These are phyloP conservation scores for Dacryopinax primogenitus DNA, from an alignment of 768 basidiomycete genomes.

Conservation along the genomic window DNA sequence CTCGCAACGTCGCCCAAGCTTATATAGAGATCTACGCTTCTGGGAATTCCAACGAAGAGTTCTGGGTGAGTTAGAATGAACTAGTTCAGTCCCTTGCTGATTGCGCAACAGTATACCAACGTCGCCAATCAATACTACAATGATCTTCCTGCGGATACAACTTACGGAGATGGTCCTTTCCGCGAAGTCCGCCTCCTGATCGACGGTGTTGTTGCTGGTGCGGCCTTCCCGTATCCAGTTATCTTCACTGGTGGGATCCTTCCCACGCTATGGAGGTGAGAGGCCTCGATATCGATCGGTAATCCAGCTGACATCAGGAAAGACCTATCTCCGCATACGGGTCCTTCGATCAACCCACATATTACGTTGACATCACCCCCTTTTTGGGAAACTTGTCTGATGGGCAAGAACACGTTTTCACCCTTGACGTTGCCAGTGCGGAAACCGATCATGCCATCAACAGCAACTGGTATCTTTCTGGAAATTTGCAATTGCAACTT, in stretches of 20 bases:
- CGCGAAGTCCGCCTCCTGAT: slow-evolving; percentile 51
- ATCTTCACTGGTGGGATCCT: slow-evolving; percentile 62
- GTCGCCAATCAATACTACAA: slow-evolving; percentile 45
- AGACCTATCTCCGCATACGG: slow-evolving; percentile 68
- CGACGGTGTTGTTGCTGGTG: slow-evolving; percentile 43
- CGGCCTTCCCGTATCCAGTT: slow-evolving; percentile 44
- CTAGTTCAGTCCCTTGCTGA: background rate
- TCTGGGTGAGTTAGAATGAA: slow-evolving; percentile 44
- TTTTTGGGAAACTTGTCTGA: slow-evolving; percentile 60
- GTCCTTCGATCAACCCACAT: slow-evolving; percentile 63
- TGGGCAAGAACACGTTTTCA: slow-evolving; percentile 53
- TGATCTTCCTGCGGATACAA: slow-evolving; percentile 40
- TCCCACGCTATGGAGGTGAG: slow-evolving; percentile 55
- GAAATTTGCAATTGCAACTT: slow-evolving; percentile 43
- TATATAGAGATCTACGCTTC: slow-evolving; percentile 62
- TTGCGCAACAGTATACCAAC: slow-evolving; percentile 49
- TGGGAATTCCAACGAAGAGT: slow-evolving; percentile 55
- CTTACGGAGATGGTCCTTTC: slow-evolving; percentile 41
- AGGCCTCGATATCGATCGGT: background rate
- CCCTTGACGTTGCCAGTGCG: slow-evolving; percentile 59
- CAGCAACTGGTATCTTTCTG: slow-evolving; percentile 48
- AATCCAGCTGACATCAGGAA: background rate
- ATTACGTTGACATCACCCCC: slow-evolving; percentile 64
- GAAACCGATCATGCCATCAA: slow-evolving; percentile 53
- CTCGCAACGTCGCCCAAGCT: slow-evolving; percentile 51